Base-by-base conservation (phyloP, 148 eudicot species). In the Heliosperma pusillum region DNA sequence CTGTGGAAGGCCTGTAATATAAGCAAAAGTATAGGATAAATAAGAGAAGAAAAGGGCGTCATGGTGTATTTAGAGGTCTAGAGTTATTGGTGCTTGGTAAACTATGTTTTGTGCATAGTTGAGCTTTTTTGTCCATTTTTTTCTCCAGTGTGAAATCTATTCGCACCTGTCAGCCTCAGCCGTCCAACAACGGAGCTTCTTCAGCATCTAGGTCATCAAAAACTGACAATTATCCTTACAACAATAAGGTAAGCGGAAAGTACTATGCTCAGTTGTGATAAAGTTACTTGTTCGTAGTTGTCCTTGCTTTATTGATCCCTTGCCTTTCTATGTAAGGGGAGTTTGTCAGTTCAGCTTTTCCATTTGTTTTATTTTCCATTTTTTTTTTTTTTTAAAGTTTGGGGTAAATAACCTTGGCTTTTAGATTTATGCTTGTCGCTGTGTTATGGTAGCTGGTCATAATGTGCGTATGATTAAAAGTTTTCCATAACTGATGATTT, bases 121-220 rank as follows among this genome's bases (percentile, higher is more conserved):
- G 21, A 60, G 73, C 57, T 29, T 61, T 66, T 73, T 13, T 61
- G 64, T 58, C 67, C 67, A 71, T 76, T 2, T 6, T 67, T 10
- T 52, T 77, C 77, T 58, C 33, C 86, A 95, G 97, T 77, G 96
- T 95, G 76, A 95, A 92, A 78, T 83, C 94, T 72, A 92, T 95
- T 17, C 99, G 99, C 52, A 89, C 97, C 47, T 95, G 99, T 85
- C 94, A 81, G 77, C 99, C 99, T 60, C 96, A 91, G 78, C 65
- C 92, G 57, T 78, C 88, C 20, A 94, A 89, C 82, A 81, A 83
- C 73, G 98, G 91, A 73, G 79, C 88, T 71, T 79, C 98, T 44
- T 79, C 98, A 22, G 90, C 89, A 52, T 85, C 92, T 26, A 89
- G 85, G 86, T 56, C 87, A 70, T 84, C 90, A 79, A 95, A 95